Conservation (phyloP, 805 yeast genomes). For the Kazachstania martiniae region DNA sequence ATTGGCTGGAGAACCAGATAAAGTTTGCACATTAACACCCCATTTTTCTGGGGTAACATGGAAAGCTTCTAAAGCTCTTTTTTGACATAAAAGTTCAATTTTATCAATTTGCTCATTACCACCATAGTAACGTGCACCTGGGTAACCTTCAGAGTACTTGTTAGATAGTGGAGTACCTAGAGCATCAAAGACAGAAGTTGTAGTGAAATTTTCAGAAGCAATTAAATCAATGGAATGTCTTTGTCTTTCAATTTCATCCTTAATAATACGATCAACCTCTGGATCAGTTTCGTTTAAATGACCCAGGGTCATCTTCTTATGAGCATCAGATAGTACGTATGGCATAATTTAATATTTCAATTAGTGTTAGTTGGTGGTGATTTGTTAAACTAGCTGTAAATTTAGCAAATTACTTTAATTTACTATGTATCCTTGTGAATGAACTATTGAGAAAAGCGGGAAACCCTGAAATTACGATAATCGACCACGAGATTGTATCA, state of each 20-base stretch:
- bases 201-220: constrained; percentile 94
- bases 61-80: constrained; percentile 88
- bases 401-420: too few relatives aligned
- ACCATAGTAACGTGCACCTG: constrained; percentile 97
- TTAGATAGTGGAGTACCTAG: constrained; percentile 96
- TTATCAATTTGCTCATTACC: constrained; percentile 95
- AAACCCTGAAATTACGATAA: too few relatives aligned
- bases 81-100: constrained; percentile 83
- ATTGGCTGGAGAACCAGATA: constrained; percentile 96
- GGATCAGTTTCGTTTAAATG: constrained; percentile 55
- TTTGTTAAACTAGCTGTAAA: too few relatives aligned
- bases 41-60: constrained; percentile 65
- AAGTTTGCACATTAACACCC: constrained; percentile 96
- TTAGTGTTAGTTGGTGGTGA: background rate
- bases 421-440: too few relatives aligned
- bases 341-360: constrained; percentile 20
- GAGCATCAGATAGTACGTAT: constrained; percentile 58
- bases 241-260: constrained; percentile 82
- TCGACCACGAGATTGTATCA: too few relatives aligned
- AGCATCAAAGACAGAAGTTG: constrained; percentile 89
- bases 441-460: too few relatives aligned
- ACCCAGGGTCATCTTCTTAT: constrained; percentile 54
- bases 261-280: constrained; percentile 60
- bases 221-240: constrained; percentile 85
- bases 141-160: constrained; percentile 98